A percentile compares a stretch with the other conserved stretches of the same genome.
phyloP scores from a whole-genome alignment of 768 basidiomycete genomes.

The Amanita rubescens region DNA sequence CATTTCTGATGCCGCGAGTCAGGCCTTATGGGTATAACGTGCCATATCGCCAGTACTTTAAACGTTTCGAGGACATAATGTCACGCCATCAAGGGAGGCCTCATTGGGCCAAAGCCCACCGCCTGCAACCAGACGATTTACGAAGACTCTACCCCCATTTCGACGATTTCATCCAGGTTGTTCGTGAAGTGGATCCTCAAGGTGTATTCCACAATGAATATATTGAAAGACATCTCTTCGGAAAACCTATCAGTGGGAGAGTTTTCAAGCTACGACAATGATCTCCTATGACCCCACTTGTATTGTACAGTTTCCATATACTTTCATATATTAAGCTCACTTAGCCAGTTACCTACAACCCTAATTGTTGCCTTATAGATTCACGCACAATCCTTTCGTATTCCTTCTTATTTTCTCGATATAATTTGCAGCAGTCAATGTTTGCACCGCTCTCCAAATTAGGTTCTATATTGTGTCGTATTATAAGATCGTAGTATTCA shows the following conservation, averaged over 20 bases:
- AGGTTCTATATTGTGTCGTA: conserved; percentile 51
- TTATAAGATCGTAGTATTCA: neutral
- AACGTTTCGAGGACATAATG: conserved; percentile 67
- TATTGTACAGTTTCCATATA: conserved; percentile 1
- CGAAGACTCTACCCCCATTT: conserved; percentile 73
- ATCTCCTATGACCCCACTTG: neutral
- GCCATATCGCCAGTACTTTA: conserved; percentile 74
- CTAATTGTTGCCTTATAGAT: conserved; percentile 82
- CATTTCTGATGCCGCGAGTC: conserved; percentile 1
- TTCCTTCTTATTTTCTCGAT: conserved; percentile 81
- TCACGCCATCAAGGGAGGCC: conserved; percentile 69
- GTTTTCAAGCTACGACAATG: conserved; percentile 30
- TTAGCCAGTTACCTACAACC: conserved; percentile 36
- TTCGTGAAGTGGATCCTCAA: conserved; percentile 62
- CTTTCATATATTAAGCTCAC: neutral
- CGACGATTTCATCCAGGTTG: conserved; percentile 62
- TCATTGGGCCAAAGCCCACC: conserved; percentile 95
- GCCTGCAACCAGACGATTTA: conserved; percentile 55
- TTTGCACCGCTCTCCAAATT: conserved; percentile 97
- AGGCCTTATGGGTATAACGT: conserved; percentile 85
- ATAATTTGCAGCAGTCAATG: conserved; percentile 95
- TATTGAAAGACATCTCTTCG: conserved; percentile 80
- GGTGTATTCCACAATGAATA: conserved; percentile 87
- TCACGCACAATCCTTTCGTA: conserved; percentile 83
- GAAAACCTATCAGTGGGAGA: conserved; percentile 38